These are phyloP conservation scores for Lipomyces spencermartinsiae DNA, from an alignment of 805 yeast genomes.

Conservation along the genomic window DNA sequence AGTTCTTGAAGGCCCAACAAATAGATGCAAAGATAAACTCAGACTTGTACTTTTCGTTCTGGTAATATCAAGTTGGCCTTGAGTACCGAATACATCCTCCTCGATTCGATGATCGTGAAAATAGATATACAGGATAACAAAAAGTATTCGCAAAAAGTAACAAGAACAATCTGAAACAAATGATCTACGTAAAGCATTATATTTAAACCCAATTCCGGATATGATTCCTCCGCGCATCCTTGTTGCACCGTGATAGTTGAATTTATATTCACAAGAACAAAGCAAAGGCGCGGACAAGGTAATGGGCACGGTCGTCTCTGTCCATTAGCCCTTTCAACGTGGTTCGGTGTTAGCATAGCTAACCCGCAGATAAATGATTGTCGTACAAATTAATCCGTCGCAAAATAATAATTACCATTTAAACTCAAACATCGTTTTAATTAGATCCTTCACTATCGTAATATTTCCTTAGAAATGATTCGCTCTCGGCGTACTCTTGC, in stretches of 20 bases:
- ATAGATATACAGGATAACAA: background rate
- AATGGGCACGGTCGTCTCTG: background rate
- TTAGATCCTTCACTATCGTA: slow-evolving; percentile 35
- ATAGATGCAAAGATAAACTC: background rate
- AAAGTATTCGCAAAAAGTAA: background rate
- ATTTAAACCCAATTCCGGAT: background rate
- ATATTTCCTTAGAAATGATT: slow-evolving; percentile 42
- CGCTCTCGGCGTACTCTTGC: slow-evolving; percentile 47
- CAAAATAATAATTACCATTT: background rate
- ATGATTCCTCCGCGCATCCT: background rate
- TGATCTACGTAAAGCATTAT: background rate
- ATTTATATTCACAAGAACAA: background rate
- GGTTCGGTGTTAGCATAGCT: background rate
- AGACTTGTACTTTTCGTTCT: background rate
- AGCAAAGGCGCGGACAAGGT: background rate
- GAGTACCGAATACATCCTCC: background rate
- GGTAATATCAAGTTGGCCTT: background rate
- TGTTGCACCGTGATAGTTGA: background rate
- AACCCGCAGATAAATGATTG: background rate
- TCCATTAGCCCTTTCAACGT: background rate
- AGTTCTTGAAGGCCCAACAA: no score
- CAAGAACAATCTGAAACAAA: background rate
- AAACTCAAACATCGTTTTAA: background rate
- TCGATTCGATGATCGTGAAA: background rate
- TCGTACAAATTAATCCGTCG: background rate